Evolutionary conservation across 2,329 filamentous ascomycete genomes (phyloP).

Genomic region (Zymoseptoria crescenta): DNA sequence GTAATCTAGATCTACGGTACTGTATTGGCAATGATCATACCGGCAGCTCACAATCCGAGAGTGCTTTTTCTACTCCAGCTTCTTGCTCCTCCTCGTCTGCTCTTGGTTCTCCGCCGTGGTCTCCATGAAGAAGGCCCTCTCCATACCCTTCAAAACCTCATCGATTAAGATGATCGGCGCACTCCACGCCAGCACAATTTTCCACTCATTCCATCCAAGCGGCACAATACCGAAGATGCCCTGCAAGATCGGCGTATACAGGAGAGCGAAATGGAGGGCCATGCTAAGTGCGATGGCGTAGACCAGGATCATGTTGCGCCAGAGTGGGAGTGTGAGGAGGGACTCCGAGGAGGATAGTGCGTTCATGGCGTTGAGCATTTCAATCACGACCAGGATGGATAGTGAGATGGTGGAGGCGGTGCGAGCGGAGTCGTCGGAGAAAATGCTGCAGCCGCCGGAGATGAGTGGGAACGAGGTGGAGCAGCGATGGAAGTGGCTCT

Average conservation of each 20-base stretch:
- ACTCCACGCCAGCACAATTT: conserved; percentile 81
- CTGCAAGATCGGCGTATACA: conserved; percentile 88
- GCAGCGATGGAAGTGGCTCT: conserved; percentile 88
- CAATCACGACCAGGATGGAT: conserved; percentile 87
- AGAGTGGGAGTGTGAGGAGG: conserved; percentile 85
- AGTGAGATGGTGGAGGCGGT: conserved; percentile 88
- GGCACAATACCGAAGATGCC: conserved; percentile 84
- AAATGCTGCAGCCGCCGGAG: conserved; percentile 70
- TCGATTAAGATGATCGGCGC: conserved; percentile 91
- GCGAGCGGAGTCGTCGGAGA: conserved; percentile 75
- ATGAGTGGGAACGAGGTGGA: conserved; percentile 77
- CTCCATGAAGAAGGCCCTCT: conserved; percentile 41
- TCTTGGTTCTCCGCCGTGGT: conserved; percentile 14
- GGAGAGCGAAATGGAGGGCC: conserved; percentile 85
- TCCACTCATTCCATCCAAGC: conserved; percentile 79
- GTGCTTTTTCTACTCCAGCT: conserved; percentile 13
- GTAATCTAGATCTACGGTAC: neutral
- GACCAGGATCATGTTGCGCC: conserved; percentile 97
- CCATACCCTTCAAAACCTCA: conserved; percentile 70
- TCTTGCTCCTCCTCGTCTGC: conserved; percentile 10
- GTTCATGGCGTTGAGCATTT: conserved; percentile 99
- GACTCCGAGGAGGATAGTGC: conserved; percentile 92
- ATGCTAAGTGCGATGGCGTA: conserved; percentile 91
- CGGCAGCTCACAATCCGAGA: neutral
- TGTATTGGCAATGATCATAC: neutral